phyloP scores from a whole-genome alignment of 257 asterid species.

The Solanum virginianum region DNA sequence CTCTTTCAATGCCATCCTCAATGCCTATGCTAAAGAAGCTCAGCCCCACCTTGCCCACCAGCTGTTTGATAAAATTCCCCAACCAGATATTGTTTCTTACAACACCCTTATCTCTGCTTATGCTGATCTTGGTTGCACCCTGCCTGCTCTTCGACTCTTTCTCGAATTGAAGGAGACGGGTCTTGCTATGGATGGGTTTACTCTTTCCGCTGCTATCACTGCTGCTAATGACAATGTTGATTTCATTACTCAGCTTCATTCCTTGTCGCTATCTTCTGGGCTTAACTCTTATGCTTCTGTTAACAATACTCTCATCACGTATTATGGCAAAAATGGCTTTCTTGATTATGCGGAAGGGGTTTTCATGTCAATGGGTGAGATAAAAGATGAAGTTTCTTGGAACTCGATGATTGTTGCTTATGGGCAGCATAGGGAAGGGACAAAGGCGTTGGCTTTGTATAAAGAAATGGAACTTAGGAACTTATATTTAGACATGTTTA shows the following conservation, averaged over 20 bases:
- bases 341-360: constrained; percentile 33
- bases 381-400: constrained; percentile 75
- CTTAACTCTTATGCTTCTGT: constrained; percentile 39
- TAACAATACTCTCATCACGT: constrained; percentile 44
- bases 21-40: constrained; percentile 47
- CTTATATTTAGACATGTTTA: constrained; percentile 44
- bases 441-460: constrained; percentile 49
- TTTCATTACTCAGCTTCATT: constrained; percentile 43
- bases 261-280: constrained; percentile 39
- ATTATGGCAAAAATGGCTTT: constrained; percentile 35
- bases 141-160: constrained; percentile 33
- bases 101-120: constrained; percentile 74
- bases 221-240: constrained; percentile 27
- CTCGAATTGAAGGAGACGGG: constrained; percentile 17
- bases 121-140: constrained; percentile 35
- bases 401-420: constrained; percentile 71
- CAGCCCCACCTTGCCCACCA: constrained; percentile 38
- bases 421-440: constrained; percentile 48
- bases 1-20: constrained; percentile 56
- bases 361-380: constrained; percentile 34
- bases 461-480: constrained; percentile 41
- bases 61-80: constrained; percentile 58
- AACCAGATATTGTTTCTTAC: constrained; percentile 66
- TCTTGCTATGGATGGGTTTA: constrained; percentile 47
- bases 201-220: constrained; percentile 41